Evolutionary conservation across 441 rosid genomes (phyloP).

Genomic region (Capsella rubella): DNA sequence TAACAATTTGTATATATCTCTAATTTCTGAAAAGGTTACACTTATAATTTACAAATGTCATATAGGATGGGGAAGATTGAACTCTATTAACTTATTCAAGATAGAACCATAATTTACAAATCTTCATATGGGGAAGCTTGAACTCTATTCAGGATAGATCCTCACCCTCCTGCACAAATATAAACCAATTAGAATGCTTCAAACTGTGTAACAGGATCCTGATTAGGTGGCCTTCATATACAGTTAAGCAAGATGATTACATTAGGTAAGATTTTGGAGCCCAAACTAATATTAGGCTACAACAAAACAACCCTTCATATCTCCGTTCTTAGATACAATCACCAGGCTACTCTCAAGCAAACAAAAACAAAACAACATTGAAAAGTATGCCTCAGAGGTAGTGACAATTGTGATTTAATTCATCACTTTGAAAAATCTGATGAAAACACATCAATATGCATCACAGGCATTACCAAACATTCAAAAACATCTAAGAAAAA

Average conservation of each 20-base stretch:
- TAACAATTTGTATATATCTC: no score
- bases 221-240: conserved; percentile 40
- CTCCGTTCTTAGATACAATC: conserved; percentile 51
- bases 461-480: conserved; percentile 28
- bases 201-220: background rate
- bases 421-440: conserved; percentile 42
- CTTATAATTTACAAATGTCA: background rate
- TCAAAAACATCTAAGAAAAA: background rate
- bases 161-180: background rate
- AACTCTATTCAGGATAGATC: background rate
- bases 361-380: background rate
- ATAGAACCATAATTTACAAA: background rate
- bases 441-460: conserved; percentile 40
- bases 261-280: conserved; percentile 37
- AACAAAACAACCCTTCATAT: conserved; percentile 47
- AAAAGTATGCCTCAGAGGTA: conserved; percentile 46
- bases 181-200: background rate
- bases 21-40: no score
- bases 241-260: conserved; percentile 39
- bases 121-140: no score
- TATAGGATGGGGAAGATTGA: no score
- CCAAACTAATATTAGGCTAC: conserved; percentile 31
- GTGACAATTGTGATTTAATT: conserved; percentile 46
- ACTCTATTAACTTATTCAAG: no score
- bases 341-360: conserved; percentile 20